phyloP scores from a whole-genome alignment of 176 grass and related monocot genomes.

The Carex littledalei region DNA sequence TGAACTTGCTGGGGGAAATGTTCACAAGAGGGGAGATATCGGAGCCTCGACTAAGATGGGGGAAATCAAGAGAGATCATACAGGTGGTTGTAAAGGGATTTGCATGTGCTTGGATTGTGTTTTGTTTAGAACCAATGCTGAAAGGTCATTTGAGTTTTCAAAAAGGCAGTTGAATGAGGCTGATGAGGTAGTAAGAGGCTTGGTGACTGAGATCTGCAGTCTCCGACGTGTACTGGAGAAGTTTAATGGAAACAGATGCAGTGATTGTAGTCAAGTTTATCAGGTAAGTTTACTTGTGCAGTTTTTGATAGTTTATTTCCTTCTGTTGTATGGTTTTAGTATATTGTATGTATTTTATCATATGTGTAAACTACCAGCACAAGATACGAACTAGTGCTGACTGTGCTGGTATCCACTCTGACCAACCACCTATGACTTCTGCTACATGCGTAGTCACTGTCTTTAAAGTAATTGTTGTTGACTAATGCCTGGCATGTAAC shows the following conservation, averaged over 20 bases:
- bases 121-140: constrained; percentile 53
- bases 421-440: neutral
- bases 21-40: neutral
- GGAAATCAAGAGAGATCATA: constrained; percentile 50
- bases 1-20: constrained; percentile 36
- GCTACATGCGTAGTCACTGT: neutral
- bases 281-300: constrained; percentile 40
- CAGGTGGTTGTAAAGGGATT: constrained; percentile 58
- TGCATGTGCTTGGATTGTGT: constrained; percentile 85
- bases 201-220: constrained; percentile 53
- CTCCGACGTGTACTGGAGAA: constrained; percentile 52
- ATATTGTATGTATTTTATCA: neutral
- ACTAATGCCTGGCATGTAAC: neutral
- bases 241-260: constrained; percentile 23
- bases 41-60: constrained; percentile 57
- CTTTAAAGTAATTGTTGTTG: neutral
- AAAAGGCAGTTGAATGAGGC: constrained; percentile 82
- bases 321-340: neutral
- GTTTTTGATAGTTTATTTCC: neutral
- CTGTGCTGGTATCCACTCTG: neutral
- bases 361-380: neutral
- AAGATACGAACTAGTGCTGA: neutral
- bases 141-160: constrained; percentile 77
- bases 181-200: constrained; percentile 60
- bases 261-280: constrained; percentile 17